Evolutionary conservation across 2,329 filamentous ascomycete genomes (phyloP).

Genomic region (Talaromyces sp.): DNA sequence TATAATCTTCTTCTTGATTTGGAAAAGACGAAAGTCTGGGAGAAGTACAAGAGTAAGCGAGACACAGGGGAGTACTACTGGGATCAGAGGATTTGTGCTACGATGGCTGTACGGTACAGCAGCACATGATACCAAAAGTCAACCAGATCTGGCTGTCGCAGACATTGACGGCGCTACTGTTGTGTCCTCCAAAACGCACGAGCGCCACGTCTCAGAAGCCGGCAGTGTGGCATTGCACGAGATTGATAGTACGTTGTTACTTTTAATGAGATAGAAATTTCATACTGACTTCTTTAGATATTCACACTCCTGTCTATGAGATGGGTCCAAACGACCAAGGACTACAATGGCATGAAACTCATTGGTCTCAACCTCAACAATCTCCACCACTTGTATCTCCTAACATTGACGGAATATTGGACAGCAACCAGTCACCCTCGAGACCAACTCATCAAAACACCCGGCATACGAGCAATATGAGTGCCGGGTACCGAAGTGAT

Average conservation of each 20-base stretch:
- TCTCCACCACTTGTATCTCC: slow-evolving; percentile 14
- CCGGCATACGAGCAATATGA: slow-evolving; percentile 6
- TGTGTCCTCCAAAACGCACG: slow-evolving; percentile 8
- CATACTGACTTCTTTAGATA: background rate
- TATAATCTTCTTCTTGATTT: slow-evolving; percentile 14
- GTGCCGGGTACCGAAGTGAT: slow-evolving; percentile 13
- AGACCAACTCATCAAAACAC: background rate
- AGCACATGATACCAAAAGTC: slow-evolving; percentile 8
- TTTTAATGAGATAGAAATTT: background rate
- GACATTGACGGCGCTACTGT: slow-evolving; percentile 12
- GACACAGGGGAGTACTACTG: slow-evolving; percentile 4
- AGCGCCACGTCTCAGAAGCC: slow-evolving; percentile 12
- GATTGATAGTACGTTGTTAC: slow-evolving; percentile 10
- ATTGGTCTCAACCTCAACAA: slow-evolving; percentile 11
- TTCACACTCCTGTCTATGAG: slow-evolving; percentile 1
- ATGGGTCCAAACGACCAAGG: slow-evolving; percentile 1
- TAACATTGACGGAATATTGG: slow-evolving; percentile 13
- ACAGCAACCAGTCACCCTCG: background rate
- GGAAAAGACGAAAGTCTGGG: slow-evolving; percentile 4
- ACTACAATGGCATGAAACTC: slow-evolving; percentile 3
- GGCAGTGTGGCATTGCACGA: slow-evolving; percentile 13
- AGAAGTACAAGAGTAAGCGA: slow-evolving; percentile 9
- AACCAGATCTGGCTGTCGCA: background rate
- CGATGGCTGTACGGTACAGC: slow-evolving; percentile 15
- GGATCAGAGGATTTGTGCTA: slow-evolving; percentile 12